Percentiles rank a stretch among this genome's conserved stretches.
Conservation (phyloP, 805 yeast genomes). For the Saccharomycopsis schoenii region DNA sequence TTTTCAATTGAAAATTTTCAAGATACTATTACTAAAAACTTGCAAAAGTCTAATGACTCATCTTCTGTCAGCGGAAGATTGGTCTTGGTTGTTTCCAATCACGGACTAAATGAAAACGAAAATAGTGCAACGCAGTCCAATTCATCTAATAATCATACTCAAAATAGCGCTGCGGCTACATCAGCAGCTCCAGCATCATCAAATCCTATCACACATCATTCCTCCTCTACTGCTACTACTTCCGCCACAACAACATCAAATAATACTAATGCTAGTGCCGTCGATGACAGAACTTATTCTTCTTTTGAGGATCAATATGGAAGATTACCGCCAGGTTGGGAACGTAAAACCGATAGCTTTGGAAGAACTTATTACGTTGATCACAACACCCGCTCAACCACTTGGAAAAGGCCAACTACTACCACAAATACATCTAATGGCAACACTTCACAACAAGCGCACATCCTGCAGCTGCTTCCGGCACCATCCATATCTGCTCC, state of each 20-base stretch:
- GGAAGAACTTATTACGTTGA: constrained; percentile 98
- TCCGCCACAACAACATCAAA: constrained; percentile 24
- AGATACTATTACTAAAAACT: constrained; percentile 87
- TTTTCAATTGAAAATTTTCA: constrained; percentile 38
- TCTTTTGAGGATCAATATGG: constrained; percentile 97
- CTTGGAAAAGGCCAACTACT: constrained; percentile 95
- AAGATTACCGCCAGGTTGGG: constrained; percentile 97
- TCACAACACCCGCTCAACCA: constrained; percentile 93
- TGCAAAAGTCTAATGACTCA: constrained; percentile 85
- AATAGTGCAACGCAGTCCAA: constrained; percentile 3
- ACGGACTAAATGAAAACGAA: constrained; percentile 13
- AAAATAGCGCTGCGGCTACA: constrained; percentile 18
- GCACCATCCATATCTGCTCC: constrained; percentile 41
- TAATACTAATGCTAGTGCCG: constrained; percentile 20
- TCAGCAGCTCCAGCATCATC: constrained; percentile 22
- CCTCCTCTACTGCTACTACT: constrained; percentile 16
- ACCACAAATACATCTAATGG: constrained; percentile 75
- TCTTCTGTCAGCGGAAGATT: constrained; percentile 90
- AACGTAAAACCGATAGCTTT: constrained; percentile 92
- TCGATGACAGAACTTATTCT: constrained; percentile 55
- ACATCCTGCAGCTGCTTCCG: constrained; percentile 48
- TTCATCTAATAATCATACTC: constrained; percentile 10
- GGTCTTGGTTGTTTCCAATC: constrained; percentile 61
- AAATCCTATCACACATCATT: constrained; percentile 17
- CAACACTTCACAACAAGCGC: constrained; percentile 31